These are phyloP conservation scores for Hibiscus mutabilis DNA, from an alignment of 345 rosid genomes.

Conservation along the genomic window DNA sequence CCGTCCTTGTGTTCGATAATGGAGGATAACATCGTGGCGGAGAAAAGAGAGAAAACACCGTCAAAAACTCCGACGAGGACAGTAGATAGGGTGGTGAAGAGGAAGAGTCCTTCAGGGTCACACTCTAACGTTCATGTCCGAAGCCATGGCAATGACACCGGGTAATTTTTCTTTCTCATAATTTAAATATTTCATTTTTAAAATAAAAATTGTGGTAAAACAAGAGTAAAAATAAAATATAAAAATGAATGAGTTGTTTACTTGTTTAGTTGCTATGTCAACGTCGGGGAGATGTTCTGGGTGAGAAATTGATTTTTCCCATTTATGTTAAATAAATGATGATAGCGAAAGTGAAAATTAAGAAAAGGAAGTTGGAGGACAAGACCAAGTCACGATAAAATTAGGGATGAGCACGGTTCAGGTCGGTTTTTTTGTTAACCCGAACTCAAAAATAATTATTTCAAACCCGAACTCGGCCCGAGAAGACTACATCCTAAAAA, in stretches of 20 bases:
- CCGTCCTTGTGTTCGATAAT: slow-evolving; percentile 57
- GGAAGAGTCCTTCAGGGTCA: slow-evolving; percentile 23
- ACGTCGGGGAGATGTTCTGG: background rate
- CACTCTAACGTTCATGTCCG: slow-evolving; percentile 26
- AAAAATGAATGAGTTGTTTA: background rate
- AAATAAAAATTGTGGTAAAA: background rate
- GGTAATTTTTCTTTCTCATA: slow-evolving; percentile 16
- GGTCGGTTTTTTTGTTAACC: too few relatives aligned
- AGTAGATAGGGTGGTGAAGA: slow-evolving; percentile 20
- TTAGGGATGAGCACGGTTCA: background rate
- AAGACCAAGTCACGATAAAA: background rate
- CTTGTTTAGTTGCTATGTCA: background rate
- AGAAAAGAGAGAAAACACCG: slow-evolving; percentile 11
- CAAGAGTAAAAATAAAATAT: background rate
- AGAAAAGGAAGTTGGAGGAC: background rate
- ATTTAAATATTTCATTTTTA: background rate
- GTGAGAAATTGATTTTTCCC: background rate
- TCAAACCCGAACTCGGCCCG: too few relatives aligned
- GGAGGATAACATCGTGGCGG: slow-evolving; percentile 37
- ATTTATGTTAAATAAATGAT: background rate
- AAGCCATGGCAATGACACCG: slow-evolving; percentile 25
- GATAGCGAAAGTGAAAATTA: background rate
- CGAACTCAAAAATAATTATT: too few relatives aligned
- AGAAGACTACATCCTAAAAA: too few relatives aligned
- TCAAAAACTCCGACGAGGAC: background rate